phyloP scores from a whole-genome alignment of 805 yeast genomes.

The Komagataella phaffii region DNA sequence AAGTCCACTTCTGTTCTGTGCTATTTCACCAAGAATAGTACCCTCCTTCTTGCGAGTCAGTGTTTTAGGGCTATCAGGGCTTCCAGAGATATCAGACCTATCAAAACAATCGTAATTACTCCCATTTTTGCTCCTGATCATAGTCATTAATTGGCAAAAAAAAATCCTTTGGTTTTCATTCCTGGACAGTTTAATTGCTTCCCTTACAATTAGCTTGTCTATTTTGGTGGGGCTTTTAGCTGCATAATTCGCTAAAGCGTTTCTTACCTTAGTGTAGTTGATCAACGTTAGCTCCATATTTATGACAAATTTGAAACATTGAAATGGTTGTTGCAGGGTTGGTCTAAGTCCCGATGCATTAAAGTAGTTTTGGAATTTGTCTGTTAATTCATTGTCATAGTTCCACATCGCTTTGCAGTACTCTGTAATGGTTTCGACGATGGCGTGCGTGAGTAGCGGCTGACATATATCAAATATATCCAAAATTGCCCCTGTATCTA shows the following conservation, averaged over 20 bases:
- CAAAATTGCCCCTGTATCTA: conserved; percentile 23
- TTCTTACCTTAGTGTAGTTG: conserved; percentile 4
- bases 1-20: background rate
- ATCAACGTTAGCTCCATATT: conserved; percentile 2
- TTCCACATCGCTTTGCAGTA: conserved; percentile 35
- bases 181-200: background rate
- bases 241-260: background rate
- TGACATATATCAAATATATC: conserved; percentile 14
- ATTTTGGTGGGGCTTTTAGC: background rate
- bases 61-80: background rate
- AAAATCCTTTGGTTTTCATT: background rate
- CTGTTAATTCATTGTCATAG: conserved; percentile 10
- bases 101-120: background rate
- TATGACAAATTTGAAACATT: conserved; percentile 9
- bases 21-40: background rate
- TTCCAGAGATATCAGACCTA: background rate
- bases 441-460: conserved; percentile 13
- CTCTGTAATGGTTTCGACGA: conserved; percentile 26
- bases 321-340: conserved; percentile 8
- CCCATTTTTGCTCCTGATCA: background rate
- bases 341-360: conserved; percentile 18
- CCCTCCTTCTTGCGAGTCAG: background rate
- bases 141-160: background rate
- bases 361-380: conserved; percentile 12
- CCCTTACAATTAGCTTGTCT: background rate